phyloP scores from a whole-genome alignment of 371 early-diverging fungal species.

The Mucor velutinosus region DNA sequence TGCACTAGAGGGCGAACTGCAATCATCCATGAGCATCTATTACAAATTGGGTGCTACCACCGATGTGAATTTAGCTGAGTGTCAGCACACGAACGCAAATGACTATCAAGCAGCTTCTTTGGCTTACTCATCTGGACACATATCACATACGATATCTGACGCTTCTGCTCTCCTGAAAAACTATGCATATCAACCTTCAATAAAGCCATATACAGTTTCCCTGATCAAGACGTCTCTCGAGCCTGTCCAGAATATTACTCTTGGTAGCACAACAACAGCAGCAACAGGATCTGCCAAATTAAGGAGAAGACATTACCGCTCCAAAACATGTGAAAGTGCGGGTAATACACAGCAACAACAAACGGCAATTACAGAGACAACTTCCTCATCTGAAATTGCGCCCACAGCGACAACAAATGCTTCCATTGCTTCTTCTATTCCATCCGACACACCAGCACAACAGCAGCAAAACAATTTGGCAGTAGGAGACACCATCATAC shows the following conservation, averaged over 20 bases:
- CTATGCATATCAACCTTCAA: constrained; percentile 5
- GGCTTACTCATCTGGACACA: constrained; percentile 5
- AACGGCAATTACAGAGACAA: not conserved
- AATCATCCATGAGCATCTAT: constrained; percentile 14
- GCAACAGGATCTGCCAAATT: not conserved
- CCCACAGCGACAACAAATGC: not conserved
- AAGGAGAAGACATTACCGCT: not conserved
- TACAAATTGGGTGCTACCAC: not conserved
- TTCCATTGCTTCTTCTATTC: not conserved
- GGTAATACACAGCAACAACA: not conserved
- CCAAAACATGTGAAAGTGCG: not conserved
- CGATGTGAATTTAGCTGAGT: constrained; percentile 4
- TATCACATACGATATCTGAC: constrained; percentile 16
- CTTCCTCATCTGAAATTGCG: not conserved
- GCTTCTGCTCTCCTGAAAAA: constrained; percentile 2
- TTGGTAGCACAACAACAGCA: constrained; percentile 1
- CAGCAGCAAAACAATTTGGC: not conserved
- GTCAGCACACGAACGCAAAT: not conserved
- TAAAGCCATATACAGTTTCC: not conserved
- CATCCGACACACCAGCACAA: not conserved
- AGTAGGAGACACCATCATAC: not conserved
- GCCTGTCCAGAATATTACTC: constrained; percentile 7
- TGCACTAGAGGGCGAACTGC: constrained; percentile 12
- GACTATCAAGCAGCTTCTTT: constrained; percentile 13
- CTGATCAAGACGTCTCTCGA: constrained; percentile 2